Evolutionary conservation across 2,329 filamentous ascomycete species (phyloP).

Genomic region (Knoxdaviesia capensis): DNA sequence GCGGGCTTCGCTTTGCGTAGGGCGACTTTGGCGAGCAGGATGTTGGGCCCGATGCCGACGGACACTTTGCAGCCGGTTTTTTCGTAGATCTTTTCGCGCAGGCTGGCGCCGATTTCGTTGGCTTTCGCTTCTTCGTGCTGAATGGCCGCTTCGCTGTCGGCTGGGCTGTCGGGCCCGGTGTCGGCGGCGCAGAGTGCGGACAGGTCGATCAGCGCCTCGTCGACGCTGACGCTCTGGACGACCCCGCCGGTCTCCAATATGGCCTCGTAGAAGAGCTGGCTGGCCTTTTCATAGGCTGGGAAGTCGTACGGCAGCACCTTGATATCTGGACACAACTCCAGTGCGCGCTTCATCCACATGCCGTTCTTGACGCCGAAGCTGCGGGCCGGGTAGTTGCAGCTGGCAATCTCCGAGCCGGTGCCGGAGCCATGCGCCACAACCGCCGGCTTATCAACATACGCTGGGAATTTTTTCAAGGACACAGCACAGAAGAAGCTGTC

Average conservation of each 20-base stretch:
- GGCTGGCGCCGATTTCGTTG: constrained; percentile 42
- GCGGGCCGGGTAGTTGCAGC: constrained; percentile 86
- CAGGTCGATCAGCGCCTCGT: constrained; percentile 80
- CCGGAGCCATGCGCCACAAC: constrained; percentile 80
- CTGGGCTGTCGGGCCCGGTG: constrained; percentile 7
- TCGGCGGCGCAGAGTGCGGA: constrained; percentile 45
- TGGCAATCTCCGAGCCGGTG: constrained; percentile 82
- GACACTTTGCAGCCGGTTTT: constrained; percentile 77
- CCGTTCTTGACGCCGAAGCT: constrained; percentile 82
- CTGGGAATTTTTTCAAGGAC: constrained; percentile 57
- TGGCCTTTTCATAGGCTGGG: constrained; percentile 81
- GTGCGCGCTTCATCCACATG: constrained; percentile 96
- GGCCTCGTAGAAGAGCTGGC: constrained; percentile 66
- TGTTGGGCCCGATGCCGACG: constrained; percentile 79
- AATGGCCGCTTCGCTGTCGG: constrained; percentile 45
- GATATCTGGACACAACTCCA: constrained; percentile 64
- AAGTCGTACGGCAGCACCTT: constrained; percentile 94
- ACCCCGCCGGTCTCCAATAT: constrained; percentile 62
- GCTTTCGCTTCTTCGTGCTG: constrained; percentile 64
- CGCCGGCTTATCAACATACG: constrained; percentile 58
- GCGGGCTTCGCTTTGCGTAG: constrained; percentile 84
- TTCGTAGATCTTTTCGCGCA: constrained; percentile 51
- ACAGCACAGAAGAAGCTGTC: constrained; percentile 97
- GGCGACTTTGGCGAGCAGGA: constrained; percentile 79
- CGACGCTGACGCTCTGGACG: constrained; percentile 92